Base-by-base conservation (phyloP, 2,329 filamentous ascomycete species). In the Colletotrichum tropicicola region DNA sequence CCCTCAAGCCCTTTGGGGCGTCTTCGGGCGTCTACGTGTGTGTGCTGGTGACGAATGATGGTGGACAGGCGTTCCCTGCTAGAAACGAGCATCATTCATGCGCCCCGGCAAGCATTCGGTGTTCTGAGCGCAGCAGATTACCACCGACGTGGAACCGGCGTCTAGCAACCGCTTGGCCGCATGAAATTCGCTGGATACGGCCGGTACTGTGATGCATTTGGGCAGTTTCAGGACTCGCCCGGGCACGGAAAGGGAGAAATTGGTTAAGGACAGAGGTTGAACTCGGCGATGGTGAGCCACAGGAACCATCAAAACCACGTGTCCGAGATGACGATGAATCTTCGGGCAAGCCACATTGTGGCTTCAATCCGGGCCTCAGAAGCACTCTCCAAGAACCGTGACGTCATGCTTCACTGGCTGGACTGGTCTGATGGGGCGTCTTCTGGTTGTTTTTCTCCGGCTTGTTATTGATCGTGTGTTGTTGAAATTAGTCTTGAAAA, bases 41-140 rank as follows among this genome's bases (percentile, higher is more conserved):
- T 41, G 61, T 61, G n/a, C n/a, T 65, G 61, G 57, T 57, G 44
- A 32, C 6, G n/a, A 17, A 17, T 41, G 15, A 23, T 28, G 21
- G 15, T 28, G 49, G 23, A 45, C 57, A 61, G 61, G 61, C 37
- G 28, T 25, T 51, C 61, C 61, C 61, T 65, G 61, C 44, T 49
- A 25, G 49, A 61, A 61, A 61, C 44, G 57, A 44, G 51, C 49
- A 65, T 61, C 57, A 65, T 65, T 65, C 49, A 65, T 65, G 61
- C 61, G 61, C 44, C 35, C 13, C 35, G 41, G 30, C 23, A 53
- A 39, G 55, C 48, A 53, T 30, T 8, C 49, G 28, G 35, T 28
- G 35, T 54, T 54, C 57, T 49, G 55, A 39, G 39, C 47, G 47
- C 56, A 48, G 25, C 25, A 30, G 28, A 51, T 12, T 25, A 47